Conservation (phyloP, 768 basidiomycete genomes). For the Tulasnella sp. region DNA sequence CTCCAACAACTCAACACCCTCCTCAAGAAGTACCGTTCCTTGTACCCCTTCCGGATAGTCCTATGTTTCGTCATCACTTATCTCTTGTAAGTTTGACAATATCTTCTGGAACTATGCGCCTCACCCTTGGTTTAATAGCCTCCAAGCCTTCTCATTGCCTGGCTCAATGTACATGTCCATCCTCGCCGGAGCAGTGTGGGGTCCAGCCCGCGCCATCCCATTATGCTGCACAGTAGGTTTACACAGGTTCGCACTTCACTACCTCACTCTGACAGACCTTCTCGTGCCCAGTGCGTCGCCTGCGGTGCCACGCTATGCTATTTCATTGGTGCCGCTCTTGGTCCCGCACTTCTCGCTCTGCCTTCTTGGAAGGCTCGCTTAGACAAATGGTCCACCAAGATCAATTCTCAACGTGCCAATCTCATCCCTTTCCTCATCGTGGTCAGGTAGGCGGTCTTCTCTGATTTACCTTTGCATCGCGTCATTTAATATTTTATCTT, state of each 20-base stretch:
- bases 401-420: constrained; percentile 67
- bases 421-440: constrained; percentile 87
- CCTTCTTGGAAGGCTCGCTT: constrained; percentile 75
- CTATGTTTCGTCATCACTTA: constrained; percentile 82
- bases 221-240: constrained; percentile 62
- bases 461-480: neutral
- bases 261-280: neutral
- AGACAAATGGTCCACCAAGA: constrained; percentile 70
- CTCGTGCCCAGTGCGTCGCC: constrained; percentile 51
- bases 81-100: constrained; percentile 60
- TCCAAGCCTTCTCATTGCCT: constrained; percentile 92
- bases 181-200: constrained; percentile 92
- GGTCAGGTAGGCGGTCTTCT: constrained; percentile 30
- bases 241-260: neutral
- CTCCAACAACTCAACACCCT: constrained; percentile 74
- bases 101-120: neutral
- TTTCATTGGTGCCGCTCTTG: constrained; percentile 79
- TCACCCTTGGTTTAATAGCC: constrained; percentile 32
- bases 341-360: constrained; percentile 78
- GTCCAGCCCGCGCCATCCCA: constrained; percentile 70
- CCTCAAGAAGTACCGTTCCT: constrained; percentile 82
- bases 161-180: constrained; percentile 98
- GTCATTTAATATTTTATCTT: neutral
- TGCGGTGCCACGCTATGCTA: constrained; percentile 88
- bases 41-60: constrained; percentile 74